These are phyloP conservation scores for Climacium dendroides DNA, from an alignment of 225 moss, liverwort and hornwort genomes.

Conservation along the genomic window DNA sequence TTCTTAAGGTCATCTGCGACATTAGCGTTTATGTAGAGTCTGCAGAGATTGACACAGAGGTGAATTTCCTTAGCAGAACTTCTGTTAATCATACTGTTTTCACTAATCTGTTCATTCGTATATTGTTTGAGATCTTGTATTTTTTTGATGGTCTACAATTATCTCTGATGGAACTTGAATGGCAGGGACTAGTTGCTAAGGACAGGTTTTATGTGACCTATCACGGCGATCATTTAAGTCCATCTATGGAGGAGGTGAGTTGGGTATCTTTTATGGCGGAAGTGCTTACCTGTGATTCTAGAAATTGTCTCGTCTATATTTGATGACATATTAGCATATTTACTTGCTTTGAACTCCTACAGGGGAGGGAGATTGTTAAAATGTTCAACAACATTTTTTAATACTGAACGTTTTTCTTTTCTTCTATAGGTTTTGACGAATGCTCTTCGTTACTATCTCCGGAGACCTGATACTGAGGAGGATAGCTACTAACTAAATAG, in stretches of 20 bases:
- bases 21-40: slow-evolving; percentile 84
- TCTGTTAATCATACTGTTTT: background rate
- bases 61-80: background rate
- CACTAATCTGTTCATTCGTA: background rate
- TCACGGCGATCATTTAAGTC: slow-evolving; percentile 59
- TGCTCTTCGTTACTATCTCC: slow-evolving; percentile 59
- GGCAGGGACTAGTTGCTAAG: slow-evolving; percentile 70
- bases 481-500: slow-evolving; percentile 60
- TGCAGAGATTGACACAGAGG: slow-evolving; percentile 81
- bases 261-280: background rate
- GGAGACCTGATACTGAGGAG: slow-evolving; percentile 72
- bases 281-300: background rate
- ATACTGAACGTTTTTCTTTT: background rate
- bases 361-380: background rate
- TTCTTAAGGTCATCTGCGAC: slow-evolving; percentile 63
- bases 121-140: background rate
- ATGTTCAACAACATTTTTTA: background rate
- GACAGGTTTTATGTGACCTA: slow-evolving; percentile 80
- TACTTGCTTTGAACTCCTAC: background rate
- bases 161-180: background rate
- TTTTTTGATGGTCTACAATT: background rate
- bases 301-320: background rate
- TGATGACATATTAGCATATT: background rate
- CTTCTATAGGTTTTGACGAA: slow-evolving; percentile 45
- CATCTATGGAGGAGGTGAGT: slow-evolving; percentile 62